These are phyloP conservation scores for Rhizopus sp. DNA, from an alignment of 371 early-diverging fungal genomes.

Conservation along the genomic window DNA sequence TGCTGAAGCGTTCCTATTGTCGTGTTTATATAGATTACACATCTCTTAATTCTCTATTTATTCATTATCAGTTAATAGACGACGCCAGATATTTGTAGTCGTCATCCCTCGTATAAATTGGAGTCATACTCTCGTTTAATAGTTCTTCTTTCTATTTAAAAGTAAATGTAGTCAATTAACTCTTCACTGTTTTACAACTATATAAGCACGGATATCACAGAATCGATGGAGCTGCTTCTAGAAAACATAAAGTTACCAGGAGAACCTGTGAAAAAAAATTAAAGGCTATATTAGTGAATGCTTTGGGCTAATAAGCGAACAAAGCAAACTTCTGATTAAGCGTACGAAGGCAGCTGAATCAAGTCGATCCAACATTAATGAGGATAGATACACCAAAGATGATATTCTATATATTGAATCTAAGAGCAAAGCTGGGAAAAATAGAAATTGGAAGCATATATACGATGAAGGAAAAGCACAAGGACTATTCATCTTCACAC, in stretches of 20 bases:
- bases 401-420: conserved; percentile 13
- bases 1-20: no score
- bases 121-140: no score
- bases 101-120: no score
- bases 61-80: no score
- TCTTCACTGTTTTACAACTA: no score
- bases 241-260: conserved; percentile 2
- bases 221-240: conserved; percentile 7
- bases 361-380: background rate
- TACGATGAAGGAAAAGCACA: conserved; percentile 13
- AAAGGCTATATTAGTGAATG: conserved; percentile 4
- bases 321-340: background rate
- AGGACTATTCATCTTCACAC: conserved; percentile 6
- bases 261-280: conserved; percentile 6
- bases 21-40: no score
- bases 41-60: no score
- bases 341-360: background rate
- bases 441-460: conserved; percentile 8
- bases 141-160: no score
- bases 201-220: no score
- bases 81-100: no score
- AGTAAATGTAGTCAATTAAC: no score
- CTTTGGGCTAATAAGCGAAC: background rate
- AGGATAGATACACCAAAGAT: conserved; percentile 1
- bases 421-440: conserved; percentile 11